Base-by-base conservation (phyloP, 371 early-diverging fungal species). In the Umbelopsis sp. region DNA sequence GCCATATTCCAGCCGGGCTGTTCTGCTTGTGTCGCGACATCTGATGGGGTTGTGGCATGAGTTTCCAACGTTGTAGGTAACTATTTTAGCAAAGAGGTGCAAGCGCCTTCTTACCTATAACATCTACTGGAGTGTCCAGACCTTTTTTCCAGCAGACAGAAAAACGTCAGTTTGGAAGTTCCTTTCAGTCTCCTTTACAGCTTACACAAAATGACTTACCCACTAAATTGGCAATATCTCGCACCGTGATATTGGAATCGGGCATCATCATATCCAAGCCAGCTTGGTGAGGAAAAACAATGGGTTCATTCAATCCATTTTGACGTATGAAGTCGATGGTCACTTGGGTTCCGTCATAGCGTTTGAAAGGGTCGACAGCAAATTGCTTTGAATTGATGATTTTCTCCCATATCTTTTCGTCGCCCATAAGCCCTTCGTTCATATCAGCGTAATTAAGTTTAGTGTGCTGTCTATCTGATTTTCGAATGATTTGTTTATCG, bases 231-330 rank as follows among this genome's bases (percentile, higher is more conserved):
- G 94, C 92, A 46, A 97, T 85, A 25, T 90, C 82, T 29, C 80
- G 68, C 0, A 94, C 94, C 7, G 92, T 89, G 4, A 91, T 75
- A 16, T 70, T 65, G 0, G 57, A 35, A 7, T 79, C 70, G 0
- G 95, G 95, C 95, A 96, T 95, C 35, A 62, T 52, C 94, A 96
- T 94, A n/a, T 82, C 93, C 57, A 95, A 74, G 0, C 91, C 93
- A 10, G 90, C 79, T 9, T 84, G 71, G 1, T 74, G 41, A 52
- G 85, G 77, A 48, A 92, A 79, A 37, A 93, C 74, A 70, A 92
- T 81, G 0, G 93, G 93, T 29, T 87, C 80, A 50, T 78, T 77
- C 53, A 89, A 74, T 0, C 91, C 92, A 8, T 82, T 85, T 22
- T 70, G 63, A n/a, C 81, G 76, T 2, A 92, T 67, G 69, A 88